These are phyloP conservation scores for Durotheca rogersii DNA, from an alignment of 495 filamentous ascomycete species.

Conservation along the genomic window DNA sequence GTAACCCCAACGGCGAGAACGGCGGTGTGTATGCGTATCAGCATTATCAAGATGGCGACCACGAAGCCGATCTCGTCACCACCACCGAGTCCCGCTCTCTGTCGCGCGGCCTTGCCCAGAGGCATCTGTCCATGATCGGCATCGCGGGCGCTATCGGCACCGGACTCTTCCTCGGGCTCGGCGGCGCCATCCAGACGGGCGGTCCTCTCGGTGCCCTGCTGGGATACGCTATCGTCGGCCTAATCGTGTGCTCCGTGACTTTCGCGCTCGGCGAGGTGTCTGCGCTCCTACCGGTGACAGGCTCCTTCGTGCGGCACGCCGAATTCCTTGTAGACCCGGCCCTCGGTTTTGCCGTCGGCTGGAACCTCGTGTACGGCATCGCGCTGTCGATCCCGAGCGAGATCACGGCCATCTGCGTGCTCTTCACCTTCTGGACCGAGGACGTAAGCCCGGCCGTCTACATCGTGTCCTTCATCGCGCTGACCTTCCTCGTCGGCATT, in stretches of 20 bases:
- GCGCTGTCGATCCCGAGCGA: slow-evolving; percentile 57
- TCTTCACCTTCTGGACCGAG: slow-evolving; percentile 61
- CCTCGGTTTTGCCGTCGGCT: slow-evolving; percentile 77
- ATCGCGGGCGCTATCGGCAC: slow-evolving; percentile 55
- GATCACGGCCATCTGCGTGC: slow-evolving; percentile 60
- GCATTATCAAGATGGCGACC: slow-evolving; percentile 1
- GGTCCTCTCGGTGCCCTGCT: slow-evolving; percentile 54
- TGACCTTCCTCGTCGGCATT: slow-evolving; percentile 56
- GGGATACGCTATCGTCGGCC: slow-evolving; percentile 55
- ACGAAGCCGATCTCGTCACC: slow-evolving; percentile 32
- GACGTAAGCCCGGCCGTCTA: slow-evolving; percentile 54
- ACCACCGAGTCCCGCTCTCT: slow-evolving; percentile 40
- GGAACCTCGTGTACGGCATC: slow-evolving; percentile 54
- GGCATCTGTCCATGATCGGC: slow-evolving; percentile 52
- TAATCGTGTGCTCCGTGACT: slow-evolving; percentile 52
- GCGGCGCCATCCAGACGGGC: slow-evolving; percentile 48
- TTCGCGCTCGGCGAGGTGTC: slow-evolving; percentile 59
- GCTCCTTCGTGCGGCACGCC: slow-evolving; percentile 62
- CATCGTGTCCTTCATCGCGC: slow-evolving; percentile 56
- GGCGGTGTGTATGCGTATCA: neutral
- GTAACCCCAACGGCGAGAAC: slow-evolving; percentile 2
- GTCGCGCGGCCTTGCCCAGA: slow-evolving; percentile 44
- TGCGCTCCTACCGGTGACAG: slow-evolving; percentile 62
- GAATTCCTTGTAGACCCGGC: slow-evolving; percentile 74
- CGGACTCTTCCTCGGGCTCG: slow-evolving; percentile 53